phyloP scores from a whole-genome alignment of 164 flowering plant genomes.

The Nymphaea colorata region DNA sequence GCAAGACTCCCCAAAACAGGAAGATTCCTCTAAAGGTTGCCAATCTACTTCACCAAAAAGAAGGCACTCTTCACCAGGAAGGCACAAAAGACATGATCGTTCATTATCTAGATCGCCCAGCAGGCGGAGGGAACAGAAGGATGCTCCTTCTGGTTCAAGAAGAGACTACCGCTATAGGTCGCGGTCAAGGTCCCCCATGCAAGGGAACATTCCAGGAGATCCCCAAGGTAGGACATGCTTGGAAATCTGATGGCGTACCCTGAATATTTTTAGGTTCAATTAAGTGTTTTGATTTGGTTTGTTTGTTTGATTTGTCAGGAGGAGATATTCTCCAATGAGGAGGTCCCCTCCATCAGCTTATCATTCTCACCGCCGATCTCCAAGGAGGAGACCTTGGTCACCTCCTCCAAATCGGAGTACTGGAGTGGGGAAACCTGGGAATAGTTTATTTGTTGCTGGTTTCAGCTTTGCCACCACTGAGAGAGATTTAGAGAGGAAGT shows the following conservation, averaged over 20 bases:
- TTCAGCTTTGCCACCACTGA: slow-evolving; percentile 31
- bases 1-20: slow-evolving; percentile 9
- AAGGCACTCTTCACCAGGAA: slow-evolving; percentile 8
- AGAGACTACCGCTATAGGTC: slow-evolving; percentile 19
- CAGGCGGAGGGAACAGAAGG: slow-evolving; percentile 6
- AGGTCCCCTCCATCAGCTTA: slow-evolving; percentile 18
- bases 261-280: not conserved
- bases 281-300: not conserved
- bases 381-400: slow-evolving; percentile 25
- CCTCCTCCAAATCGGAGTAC: slow-evolving; percentile 29
- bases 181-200: slow-evolving; percentile 22
- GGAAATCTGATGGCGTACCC: not conserved
- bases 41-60: slow-evolving; percentile 13
- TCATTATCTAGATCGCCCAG: slow-evolving; percentile 19
- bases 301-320: slow-evolving; percentile 8
- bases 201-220: slow-evolving; percentile 18
- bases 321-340: slow-evolving; percentile 23
- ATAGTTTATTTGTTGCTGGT: slow-evolving; percentile 32
- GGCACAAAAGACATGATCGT: slow-evolving; percentile 10
- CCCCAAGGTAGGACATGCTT: slow-evolving; percentile 17
- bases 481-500: slow-evolving; percentile 31
- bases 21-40: slow-evolving; percentile 11
- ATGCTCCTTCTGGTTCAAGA: slow-evolving; percentile 13
- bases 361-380: slow-evolving; percentile 18
- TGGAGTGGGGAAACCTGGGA: slow-evolving; percentile 32